phyloP scores from a whole-genome alignment of 192 early-diverging fungal species.

The Allomyces macrogynus region DNA sequence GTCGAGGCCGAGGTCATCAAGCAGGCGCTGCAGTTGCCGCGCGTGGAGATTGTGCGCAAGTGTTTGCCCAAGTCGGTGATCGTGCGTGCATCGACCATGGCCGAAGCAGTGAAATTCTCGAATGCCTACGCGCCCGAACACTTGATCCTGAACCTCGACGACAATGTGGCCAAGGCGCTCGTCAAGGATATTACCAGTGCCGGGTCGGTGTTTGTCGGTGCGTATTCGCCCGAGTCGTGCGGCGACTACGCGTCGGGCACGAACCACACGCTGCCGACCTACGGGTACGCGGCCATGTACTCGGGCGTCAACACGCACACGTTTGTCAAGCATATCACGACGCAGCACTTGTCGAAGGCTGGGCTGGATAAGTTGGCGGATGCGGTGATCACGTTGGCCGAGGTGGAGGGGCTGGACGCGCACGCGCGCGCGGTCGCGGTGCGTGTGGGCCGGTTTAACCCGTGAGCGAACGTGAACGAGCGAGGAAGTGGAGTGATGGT shows the following conservation, averaged over 20 bases:
- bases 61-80: constrained; percentile 72
- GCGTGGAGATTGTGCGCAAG: constrained; percentile 70
- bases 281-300: constrained; percentile 96
- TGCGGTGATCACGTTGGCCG: constrained; percentile 85
- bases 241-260: constrained; percentile 99
- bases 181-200: constrained; percentile 61
- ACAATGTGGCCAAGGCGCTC: constrained; percentile 28
- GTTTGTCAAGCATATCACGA: constrained; percentile 94
- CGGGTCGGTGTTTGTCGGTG: constrained; percentile 92
- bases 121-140: constrained; percentile 97
- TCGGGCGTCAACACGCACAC: constrained; percentile 91
- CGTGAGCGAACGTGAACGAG: too few relatives aligned
- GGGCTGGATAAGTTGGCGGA: constrained; percentile 69
- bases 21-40: constrained; percentile 68
- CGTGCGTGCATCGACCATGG: constrained; percentile 42
- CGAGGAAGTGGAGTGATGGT: too few relatives aligned
- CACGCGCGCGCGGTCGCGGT: constrained; percentile 93
- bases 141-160: constrained; percentile 77
- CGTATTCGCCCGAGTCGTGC: constrained; percentile 88
- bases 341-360: constrained; percentile 70
- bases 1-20: constrained; percentile 61
- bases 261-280: constrained; percentile 97
- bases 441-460: constrained; percentile 26
- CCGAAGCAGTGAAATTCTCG: constrained; percentile 71
- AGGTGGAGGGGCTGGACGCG: constrained; percentile 87